Evolutionary conservation across 2,329 filamentous ascomycete species (phyloP).

Genomic region (Phaeosphaeria sp.): DNA sequence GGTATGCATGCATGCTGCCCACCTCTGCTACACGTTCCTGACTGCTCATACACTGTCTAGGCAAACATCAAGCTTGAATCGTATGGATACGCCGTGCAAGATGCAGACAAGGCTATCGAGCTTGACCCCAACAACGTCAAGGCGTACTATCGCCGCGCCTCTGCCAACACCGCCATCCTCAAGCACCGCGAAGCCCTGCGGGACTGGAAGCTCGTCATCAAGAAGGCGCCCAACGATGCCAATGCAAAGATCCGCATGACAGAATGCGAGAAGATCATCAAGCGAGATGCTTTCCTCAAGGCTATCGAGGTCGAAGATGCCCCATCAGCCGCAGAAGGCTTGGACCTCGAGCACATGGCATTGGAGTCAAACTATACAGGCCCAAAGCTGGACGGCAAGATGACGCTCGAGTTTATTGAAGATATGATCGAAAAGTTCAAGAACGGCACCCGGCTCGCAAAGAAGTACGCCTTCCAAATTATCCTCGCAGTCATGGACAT

Average conservation of each 20-base stretch:
- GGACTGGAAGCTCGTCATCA: conserved; percentile 91
- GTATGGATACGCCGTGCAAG: conserved; percentile 89
- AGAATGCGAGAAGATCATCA: conserved; percentile 94
- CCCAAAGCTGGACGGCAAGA: conserved; percentile 74
- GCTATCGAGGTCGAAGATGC: conserved; percentile 94
- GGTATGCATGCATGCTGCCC: conserved; percentile 59
- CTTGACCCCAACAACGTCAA: conserved; percentile 88
- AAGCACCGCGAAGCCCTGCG: conserved; percentile 85
- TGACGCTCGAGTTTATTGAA: conserved; percentile 96
- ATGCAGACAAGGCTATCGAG: conserved; percentile 90
- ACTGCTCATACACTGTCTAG: conserved; percentile 55
- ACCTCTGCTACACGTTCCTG: conserved; percentile 26
- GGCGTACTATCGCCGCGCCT: conserved; percentile 93
- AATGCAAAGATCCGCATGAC: conserved; percentile 89
- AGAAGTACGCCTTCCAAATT: conserved; percentile 98
- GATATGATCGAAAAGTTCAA: conserved; percentile 94
- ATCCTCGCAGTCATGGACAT: conserved; percentile 88
- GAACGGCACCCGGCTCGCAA: conserved; percentile 90
- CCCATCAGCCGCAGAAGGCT: conserved; percentile 86
- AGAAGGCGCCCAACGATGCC: conserved; percentile 85
- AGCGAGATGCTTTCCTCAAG: conserved; percentile 88
- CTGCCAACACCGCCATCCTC: conserved; percentile 90
- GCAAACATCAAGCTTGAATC: conserved; percentile 95
- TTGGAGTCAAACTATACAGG: conserved; percentile 89
- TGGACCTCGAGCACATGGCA: conserved; percentile 84